Evolutionary conservation across 768 basidiomycete species (phyloP).

Genomic region (Rubroboletus pulcherrimus): DNA sequence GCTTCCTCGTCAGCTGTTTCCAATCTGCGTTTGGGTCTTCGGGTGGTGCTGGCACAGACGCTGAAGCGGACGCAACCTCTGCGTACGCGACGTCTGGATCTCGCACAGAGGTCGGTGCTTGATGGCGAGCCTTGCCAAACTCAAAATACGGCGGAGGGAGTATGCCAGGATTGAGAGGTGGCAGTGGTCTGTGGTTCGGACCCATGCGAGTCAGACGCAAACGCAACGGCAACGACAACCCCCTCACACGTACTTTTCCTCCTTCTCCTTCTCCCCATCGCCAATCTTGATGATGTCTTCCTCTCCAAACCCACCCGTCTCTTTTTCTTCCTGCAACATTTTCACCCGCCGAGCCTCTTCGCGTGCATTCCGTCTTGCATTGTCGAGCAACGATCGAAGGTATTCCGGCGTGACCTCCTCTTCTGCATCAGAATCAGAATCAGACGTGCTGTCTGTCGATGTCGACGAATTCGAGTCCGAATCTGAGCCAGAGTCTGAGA

Average conservation of each 20-base stretch:
- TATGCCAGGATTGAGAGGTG: slow-evolving; percentile 59
- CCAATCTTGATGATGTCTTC: slow-evolving; percentile 52
- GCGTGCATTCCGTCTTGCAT: slow-evolving; percentile 51
- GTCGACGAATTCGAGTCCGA: slow-evolving; percentile 34
- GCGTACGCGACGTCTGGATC: slow-evolving; percentile 61
- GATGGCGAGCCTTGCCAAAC: slow-evolving; percentile 41
- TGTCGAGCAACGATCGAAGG: slow-evolving; percentile 59
- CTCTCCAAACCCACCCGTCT: slow-evolving; percentile 38
- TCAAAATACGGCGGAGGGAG: slow-evolving; percentile 66
- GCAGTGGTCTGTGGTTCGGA: slow-evolving; percentile 45
- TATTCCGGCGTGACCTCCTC: slow-evolving; percentile 55
- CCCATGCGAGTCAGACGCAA: background rate
- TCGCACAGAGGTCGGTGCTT: slow-evolving; percentile 44
- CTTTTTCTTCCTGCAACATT: slow-evolving; percentile 24
- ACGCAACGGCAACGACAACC: background rate
- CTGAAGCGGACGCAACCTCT: slow-evolving; percentile 48
- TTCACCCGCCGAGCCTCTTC: slow-evolving; percentile 28
- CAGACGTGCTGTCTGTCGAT: slow-evolving; percentile 33
- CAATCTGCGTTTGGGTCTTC: slow-evolving; percentile 60
- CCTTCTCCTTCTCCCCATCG: slow-evolving; percentile 30
- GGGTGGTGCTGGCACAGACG: slow-evolving; percentile 55
- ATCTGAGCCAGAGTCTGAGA: slow-evolving; percentile 3
- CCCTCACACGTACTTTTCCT: slow-evolving; percentile 31
- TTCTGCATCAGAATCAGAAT: slow-evolving; percentile 35
- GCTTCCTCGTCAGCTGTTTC: slow-evolving; percentile 65